Evolutionary conservation across 2,329 filamentous ascomycete species (phyloP), one percentile per base, ranked within the genome.

Genomic region (Sclerotinia subarctica): DNA sequence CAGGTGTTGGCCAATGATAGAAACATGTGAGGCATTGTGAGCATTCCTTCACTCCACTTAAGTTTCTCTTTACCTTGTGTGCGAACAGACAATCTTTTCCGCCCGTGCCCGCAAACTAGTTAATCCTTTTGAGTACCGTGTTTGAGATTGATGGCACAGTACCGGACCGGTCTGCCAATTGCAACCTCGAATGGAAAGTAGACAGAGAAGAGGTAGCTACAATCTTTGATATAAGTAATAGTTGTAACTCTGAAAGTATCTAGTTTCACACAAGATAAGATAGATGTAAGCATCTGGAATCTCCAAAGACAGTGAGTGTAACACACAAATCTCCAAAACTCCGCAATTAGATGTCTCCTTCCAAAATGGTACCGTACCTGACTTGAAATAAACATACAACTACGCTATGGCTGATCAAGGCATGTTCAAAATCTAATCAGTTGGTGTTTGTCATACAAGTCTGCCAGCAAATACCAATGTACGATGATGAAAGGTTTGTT

Each of bases 131-230:
- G 47, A 60, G 58, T 60, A 49, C 58, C 58, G 58, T 60, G 59
- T 62, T 62, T 62, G 59, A 51, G 59, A 62, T 62, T 24, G 46
- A 62, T 62, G 24, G 44, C n/a, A 62, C 44, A 62, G 29, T 62
- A 49, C 58, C 29, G 58, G 58, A 62, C 21, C 29, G 58, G 35
- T 49, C 58, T 56, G 6, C 17, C 53, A 38, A 46, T 62, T 62
- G 44, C 29, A 62, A 49, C 21, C 58, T 60, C 15, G 44, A 62
- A 35, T n/a, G 21, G 29, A 49, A 24, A 35, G 26, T 47, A 60
- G 21, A 42, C 8, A 29, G 11, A 46, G 8, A 59, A 57, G 26
- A 19, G 7, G 26, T 4, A 60, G 29, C 13, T 5, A 24, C n/a
- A 29, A 24, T 35, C 44, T 35, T 24, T 35, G 6, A 21, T 17